Base-by-base conservation (phyloP, 2,329 filamentous ascomycete species). In the Aspergillus sp. region DNA sequence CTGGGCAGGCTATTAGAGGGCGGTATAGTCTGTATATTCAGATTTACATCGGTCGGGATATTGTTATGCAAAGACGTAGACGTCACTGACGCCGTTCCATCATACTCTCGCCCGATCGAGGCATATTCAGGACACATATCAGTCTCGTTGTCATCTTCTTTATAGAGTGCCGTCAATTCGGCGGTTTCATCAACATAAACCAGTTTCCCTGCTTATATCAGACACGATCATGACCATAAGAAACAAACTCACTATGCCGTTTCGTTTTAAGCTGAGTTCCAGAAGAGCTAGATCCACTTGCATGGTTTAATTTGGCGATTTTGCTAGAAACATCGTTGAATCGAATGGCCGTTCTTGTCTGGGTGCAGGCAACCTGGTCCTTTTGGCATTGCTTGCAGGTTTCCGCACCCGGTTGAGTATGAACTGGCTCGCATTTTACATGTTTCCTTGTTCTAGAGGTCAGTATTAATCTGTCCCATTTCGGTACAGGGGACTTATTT, bases 141-240 rank as follows among this genome's bases (percentile, higher is more conserved):
- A 11, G 27, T 4, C 27, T 30, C 27, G 4, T 30, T 30, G 19
- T 20, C 51, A 24, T 39, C 42, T 0, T 20, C 13, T 4, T 30
- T 15, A 17, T 54, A 46, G 1, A 45, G 9, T 3, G 42, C 51
- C 6, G 11, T 24, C 51, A 54, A 40, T 17, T 54, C 51, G 1
- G 51, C 17, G 19, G 51, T 54, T 41, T 54, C 51, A 9, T 54
- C 51, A n/a, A 54, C 37, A 15, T 54, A 54, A 5, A 54, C 33
- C 4, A 54, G 33, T 17, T 46, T 54, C 20, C 5, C 51, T 54
- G 4, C 19, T 1, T 0, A 7, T 5, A 19, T 37, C 22, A 37
- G 41, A 3, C 4, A 15, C 19, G 7, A 17, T 11, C 1, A 19
- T 17, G 13, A 12, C 12, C 12, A 19, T 1, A 5, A 12, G 9